Evolutionary conservation across 2,329 filamentous ascomycete species (phyloP), one percentile per base, ranked within the genome.

Genomic region (Hypoxylon sp.): DNA sequence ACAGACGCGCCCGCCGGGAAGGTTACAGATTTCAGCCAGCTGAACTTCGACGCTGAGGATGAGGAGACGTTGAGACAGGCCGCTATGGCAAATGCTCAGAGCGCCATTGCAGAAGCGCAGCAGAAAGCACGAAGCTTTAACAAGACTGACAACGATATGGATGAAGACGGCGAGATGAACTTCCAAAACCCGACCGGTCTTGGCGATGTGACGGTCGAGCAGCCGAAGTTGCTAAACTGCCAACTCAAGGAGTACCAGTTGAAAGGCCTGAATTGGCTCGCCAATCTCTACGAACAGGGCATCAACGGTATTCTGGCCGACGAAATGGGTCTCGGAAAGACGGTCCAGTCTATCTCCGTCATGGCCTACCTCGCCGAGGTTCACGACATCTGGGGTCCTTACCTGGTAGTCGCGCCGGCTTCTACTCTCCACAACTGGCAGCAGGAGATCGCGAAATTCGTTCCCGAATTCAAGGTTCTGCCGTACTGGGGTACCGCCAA

Each of bases 241-340:
- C 93, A 97, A 78, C 89, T 99, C 77, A 99, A 99, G 80, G 96
- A 99, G 80, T 99, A 99, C 82, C 96, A 99, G 83, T 85, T 99
- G 79, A 99, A 99, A 85, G 96, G 96, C 82, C 92, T 99, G 79
- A 99, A 98, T 79, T 99, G 96, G 96, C 89, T 99, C 60, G 96
- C 97, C 83, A 98, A 99, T 79, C 82, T 99, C 72, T 99, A 99
- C 84, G 96, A 99, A 81, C 96, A 99, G 81, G 96, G 96, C 79
- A 99, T 99, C 92, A 98, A 98, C 83, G 95, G 95, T 81, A 99
- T 99, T 75, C 85, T 99, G 70, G 96, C 96, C 72, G 96, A 99
- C 79, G 96, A 99, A 83, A 99, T 99, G 96, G 96, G 96, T 89
- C 92, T 99, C 24, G 96, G 96, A 80, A 99, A 99, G 83, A 99